Percentiles rank a stretch among this genome's conserved stretches.
These are phyloP conservation scores for Cokeromyces recurvatus DNA, from an alignment of 371 early-diverging fungal species.

Conservation along the genomic window DNA sequence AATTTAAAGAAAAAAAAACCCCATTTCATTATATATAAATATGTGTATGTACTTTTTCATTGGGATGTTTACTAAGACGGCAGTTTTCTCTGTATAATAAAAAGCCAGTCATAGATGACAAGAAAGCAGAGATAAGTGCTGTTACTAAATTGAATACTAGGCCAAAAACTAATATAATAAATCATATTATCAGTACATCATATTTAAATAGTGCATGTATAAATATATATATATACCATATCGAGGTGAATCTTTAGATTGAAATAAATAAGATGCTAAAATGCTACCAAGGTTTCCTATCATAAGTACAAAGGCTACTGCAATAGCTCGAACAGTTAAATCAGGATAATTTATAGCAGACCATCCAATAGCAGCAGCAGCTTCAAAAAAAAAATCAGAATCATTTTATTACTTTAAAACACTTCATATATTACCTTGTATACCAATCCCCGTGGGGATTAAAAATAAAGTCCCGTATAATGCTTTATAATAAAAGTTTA, in stretches of 20 bases:
- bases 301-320: constrained; percentile 20
- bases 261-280: constrained; percentile 27
- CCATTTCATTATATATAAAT: too few relatives aligned
- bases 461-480: constrained; percentile 13
- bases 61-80: constrained; percentile 5
- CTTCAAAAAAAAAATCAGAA: constrained; percentile 4
- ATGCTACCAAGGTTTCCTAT: constrained; percentile 25
- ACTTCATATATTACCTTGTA: constrained; percentile 17
- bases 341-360: constrained; percentile 24
- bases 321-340: constrained; percentile 22
- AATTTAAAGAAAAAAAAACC: too few relatives aligned
- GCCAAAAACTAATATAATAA: constrained; percentile 21
- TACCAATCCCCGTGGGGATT: constrained; percentile 22
- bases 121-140: constrained; percentile 3
- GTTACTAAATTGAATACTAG: constrained; percentile 12
- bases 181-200: background rate
- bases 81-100: constrained; percentile 16
- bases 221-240: constrained; percentile 15
- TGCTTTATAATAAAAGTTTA: constrained; percentile 4
- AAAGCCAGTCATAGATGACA: constrained; percentile 13
- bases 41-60: constrained; percentile 3
- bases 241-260: constrained; percentile 17
- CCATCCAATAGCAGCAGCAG: constrained; percentile 25
- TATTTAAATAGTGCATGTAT: background rate
- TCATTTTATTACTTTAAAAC: background rate